These are phyloP conservation scores for Neoscytalidium dimidiatum DNA, from an alignment of 2,329 filamentous ascomycete genomes.

Conservation along the genomic window DNA sequence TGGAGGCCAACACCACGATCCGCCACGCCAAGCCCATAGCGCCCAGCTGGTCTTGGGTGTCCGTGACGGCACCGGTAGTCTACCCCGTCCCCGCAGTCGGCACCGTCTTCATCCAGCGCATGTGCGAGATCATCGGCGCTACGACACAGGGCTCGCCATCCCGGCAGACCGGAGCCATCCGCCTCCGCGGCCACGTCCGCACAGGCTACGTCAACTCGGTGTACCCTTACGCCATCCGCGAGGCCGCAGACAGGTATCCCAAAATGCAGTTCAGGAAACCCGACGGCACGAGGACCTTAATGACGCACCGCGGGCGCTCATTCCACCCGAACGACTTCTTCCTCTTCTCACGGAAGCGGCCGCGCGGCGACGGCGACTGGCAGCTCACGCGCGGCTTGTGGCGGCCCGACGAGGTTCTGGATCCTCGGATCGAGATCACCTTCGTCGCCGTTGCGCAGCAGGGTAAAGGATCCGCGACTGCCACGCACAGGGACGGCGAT, in stretches of 20 bases:
- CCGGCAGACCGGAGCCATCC: conserved; percentile 21
- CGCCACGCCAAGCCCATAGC: not conserved
- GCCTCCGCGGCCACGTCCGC: conserved; percentile 24
- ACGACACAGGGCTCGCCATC: conserved; percentile 19
- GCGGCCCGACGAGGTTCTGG: conserved; percentile 27
- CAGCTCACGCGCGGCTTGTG: conserved; percentile 25
- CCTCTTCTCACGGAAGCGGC: conserved; percentile 17
- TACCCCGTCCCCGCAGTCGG: conserved; percentile 20
- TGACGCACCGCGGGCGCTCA: conserved; percentile 21
- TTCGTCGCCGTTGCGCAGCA: conserved; percentile 29
- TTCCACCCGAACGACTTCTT: conserved; percentile 25
- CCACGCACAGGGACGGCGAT: conserved; percentile 21
- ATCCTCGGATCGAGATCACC: conserved; percentile 24
- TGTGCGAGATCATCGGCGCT: conserved; percentile 26
- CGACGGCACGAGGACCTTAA: not conserved
- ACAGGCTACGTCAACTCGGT: conserved; percentile 25
- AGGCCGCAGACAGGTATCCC: conserved; percentile 19
- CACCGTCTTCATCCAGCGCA: conserved; percentile 18
- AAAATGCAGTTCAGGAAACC: conserved; percentile 20
- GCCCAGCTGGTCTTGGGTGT: conserved; percentile 4
- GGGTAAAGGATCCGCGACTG: too few relatives aligned
- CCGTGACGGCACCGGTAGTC: conserved; percentile 15
- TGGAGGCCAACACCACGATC: not conserved
- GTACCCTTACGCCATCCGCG: conserved; percentile 26
- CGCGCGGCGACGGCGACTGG: conserved; percentile 13